Percentiles rank a stretch among this genome's conserved stretches.
phyloP scores from a whole-genome alignment of 176 grass and related monocot species.

The Cenchrus purpureus region DNA sequence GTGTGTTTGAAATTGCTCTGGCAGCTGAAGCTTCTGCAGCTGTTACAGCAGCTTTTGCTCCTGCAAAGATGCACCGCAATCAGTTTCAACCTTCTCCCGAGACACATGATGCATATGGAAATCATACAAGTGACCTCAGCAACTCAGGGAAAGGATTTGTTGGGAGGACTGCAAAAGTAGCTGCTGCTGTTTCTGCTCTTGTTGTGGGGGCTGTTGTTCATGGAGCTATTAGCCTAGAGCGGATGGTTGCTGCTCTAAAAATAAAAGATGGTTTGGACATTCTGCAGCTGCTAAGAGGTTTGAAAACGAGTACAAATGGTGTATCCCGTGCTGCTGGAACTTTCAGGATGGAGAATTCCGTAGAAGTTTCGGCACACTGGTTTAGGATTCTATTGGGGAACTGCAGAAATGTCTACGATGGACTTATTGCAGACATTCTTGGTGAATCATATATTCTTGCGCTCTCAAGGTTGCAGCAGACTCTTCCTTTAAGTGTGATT shows the following conservation, averaged over 20 bases:
- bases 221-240: conserved; percentile 77
- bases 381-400: conserved; percentile 90
- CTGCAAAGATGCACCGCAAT: conserved; percentile 81
- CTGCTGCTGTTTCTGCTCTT: conserved; percentile 89
- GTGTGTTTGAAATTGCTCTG: conserved; percentile 83
- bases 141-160: conserved; percentile 74
- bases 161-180: conserved; percentile 75
- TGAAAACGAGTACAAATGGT: conserved; percentile 78
- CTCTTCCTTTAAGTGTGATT: conserved; percentile 71
- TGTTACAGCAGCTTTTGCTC: conserved; percentile 68
- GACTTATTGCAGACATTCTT: conserved; percentile 87
- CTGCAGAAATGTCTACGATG: conserved; percentile 84
- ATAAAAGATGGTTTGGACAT: conserved; percentile 92
- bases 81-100: conserved; percentile 93
- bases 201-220: conserved; percentile 84
- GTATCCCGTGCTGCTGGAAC: conserved; percentile 61
- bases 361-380: conserved; percentile 90
- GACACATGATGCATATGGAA: conserved; percentile 76
- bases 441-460: conserved; percentile 85
- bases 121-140: conserved; percentile 72
- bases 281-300: conserved; percentile 73
- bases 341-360: conserved; percentile 66
- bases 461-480: conserved; percentile 89
- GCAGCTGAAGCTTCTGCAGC: conserved; percentile 81
- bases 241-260: conserved; percentile 82